phyloP scores from a whole-genome alignment of 805 yeast species.

The Metschnikowia gelsemii region DNA sequence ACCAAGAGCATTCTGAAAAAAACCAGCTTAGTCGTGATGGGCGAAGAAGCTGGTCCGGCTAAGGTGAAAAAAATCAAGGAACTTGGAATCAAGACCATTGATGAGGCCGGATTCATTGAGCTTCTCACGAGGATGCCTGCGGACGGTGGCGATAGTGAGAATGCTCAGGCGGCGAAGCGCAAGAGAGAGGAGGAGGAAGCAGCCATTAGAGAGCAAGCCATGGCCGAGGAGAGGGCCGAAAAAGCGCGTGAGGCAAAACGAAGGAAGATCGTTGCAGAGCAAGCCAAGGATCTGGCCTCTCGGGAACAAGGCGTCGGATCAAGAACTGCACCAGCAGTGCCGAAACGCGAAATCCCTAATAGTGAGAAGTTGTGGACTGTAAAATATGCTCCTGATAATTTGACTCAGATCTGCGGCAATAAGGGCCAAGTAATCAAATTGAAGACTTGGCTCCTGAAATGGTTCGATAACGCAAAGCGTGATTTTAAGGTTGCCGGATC shows the following conservation, averaged over 20 bases:
- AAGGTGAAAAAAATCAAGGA: slow-evolving; percentile 79
- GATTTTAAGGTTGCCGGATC: slow-evolving; percentile 58
- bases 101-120: slow-evolving; percentile 80
- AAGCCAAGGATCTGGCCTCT: slow-evolving; percentile 1
- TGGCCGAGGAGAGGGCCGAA: slow-evolving; percentile 45
- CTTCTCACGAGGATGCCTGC: slow-evolving; percentile 79
- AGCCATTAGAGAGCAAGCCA: slow-evolving; percentile 45
- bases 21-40: slow-evolving; percentile 86
- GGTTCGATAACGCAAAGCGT: slow-evolving; percentile 60
- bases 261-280: slow-evolving; percentile 20
- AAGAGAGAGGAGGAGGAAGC: slow-evolving; percentile 71
- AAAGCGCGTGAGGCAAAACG: slow-evolving; percentile 43
- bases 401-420: slow-evolving; percentile 79
- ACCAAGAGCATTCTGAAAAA: slow-evolving; percentile 81
- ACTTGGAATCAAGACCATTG: slow-evolving; percentile 73
- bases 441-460: slow-evolving; percentile 69
- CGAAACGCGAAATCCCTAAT: slow-evolving; percentile 40
- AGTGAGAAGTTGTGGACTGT: slow-evolving; percentile 85
- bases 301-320: too few relatives aligned
- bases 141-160: slow-evolving; percentile 85
- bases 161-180: slow-evolving; percentile 68
- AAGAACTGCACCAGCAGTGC: slow-evolving; percentile 15
- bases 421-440: slow-evolving; percentile 69
- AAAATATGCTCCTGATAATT: slow-evolving; percentile 79
- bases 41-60: slow-evolving; percentile 96